Evolutionary conservation across 805 yeast genomes (phyloP).

Genomic region (Starmerella sp.): DNA sequence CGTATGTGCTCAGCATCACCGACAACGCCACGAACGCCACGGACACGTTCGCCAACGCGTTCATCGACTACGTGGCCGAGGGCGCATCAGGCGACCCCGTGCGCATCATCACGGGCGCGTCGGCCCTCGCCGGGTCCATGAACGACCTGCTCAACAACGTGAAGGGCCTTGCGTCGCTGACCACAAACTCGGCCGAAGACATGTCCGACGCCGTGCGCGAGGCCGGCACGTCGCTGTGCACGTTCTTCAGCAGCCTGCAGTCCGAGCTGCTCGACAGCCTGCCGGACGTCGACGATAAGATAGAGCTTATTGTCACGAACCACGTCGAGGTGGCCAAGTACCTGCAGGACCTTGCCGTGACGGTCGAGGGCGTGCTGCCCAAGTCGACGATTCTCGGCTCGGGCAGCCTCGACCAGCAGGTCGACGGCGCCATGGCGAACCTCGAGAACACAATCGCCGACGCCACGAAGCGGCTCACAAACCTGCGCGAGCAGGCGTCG

Average conservation of each 20-base stretch:
- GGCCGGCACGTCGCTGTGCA: slow-evolving; percentile 49
- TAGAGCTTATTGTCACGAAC: slow-evolving; percentile 65
- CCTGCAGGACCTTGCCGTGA: slow-evolving; percentile 45
- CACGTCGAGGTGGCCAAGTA: slow-evolving; percentile 64
- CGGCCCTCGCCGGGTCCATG: slow-evolving; percentile 50
- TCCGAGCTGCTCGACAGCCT: slow-evolving; percentile 42
- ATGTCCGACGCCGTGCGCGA: slow-evolving; percentile 45
- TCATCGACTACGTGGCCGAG: slow-evolving; percentile 65
- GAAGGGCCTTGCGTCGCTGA: slow-evolving; percentile 53
- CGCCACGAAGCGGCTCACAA: slow-evolving; percentile 51
- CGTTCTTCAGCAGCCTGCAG: slow-evolving; percentile 48
- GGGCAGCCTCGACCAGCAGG: slow-evolving; percentile 51
- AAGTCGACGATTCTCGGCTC: slow-evolving; percentile 26
- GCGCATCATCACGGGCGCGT: slow-evolving; percentile 48
- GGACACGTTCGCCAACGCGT: slow-evolving; percentile 68
- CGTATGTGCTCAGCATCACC: slow-evolving; percentile 51
- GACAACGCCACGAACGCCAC: slow-evolving; percentile 62
- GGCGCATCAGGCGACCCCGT: slow-evolving; percentile 55
- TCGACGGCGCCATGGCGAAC: slow-evolving; percentile 58
- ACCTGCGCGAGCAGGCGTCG: slow-evolving; percentile 37
- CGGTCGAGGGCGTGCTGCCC: slow-evolving; percentile 49
- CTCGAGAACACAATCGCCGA: slow-evolving; percentile 60
- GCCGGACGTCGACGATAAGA: slow-evolving; percentile 41
- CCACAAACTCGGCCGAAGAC: slow-evolving; percentile 38
- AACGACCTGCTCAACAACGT: slow-evolving; percentile 53